Percentiles rank a stretch among this genome's conserved stretches.
Evolutionary conservation across 441 rosid genomes (phyloP).

Genomic region (Corymbia calophylla): DNA sequence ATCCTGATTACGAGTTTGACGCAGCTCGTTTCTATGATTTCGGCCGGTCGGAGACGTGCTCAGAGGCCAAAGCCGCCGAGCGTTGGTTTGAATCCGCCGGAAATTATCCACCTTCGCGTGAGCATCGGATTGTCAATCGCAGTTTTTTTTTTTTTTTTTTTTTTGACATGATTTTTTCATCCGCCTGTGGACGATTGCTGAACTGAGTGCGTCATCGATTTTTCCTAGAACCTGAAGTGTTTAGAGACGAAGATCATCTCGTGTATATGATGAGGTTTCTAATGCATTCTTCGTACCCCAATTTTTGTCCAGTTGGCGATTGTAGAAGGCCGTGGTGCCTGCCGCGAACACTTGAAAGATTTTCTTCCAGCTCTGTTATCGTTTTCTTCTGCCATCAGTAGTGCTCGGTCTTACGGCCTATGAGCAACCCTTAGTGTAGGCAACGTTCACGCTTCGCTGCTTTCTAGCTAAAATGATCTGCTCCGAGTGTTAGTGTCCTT

Average conservation of each 20-base stretch:
- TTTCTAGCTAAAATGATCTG: neutral
- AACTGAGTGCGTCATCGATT: neutral
- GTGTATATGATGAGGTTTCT: neutral
- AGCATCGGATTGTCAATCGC: neutral
- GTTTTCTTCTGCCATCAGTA: neutral
- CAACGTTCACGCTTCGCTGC: neutral
- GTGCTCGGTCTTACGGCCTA: neutral
- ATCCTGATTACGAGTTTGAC: slow-evolving; percentile 5
- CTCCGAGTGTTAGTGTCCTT: neutral
- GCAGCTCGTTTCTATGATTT: slow-evolving; percentile 1
- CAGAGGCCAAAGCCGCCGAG: neutral
- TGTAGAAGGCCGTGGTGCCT: neutral
- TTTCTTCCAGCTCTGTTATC: neutral
- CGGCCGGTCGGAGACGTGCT: neutral
- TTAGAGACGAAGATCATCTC: neutral
- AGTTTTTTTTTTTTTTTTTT: neutral
- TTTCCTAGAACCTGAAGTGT: neutral
- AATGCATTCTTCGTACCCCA: neutral
- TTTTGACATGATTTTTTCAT: neutral
- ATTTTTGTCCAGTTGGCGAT: neutral
- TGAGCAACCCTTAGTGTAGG: neutral
- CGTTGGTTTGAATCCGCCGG: neutral
- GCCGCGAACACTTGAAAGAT: neutral
- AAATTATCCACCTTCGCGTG: slow-evolving; percentile 1
- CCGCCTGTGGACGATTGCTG: neutral